Conservation (phyloP, 2,329 filamentous ascomycete species). For the Cyanodermella asteris region DNA sequence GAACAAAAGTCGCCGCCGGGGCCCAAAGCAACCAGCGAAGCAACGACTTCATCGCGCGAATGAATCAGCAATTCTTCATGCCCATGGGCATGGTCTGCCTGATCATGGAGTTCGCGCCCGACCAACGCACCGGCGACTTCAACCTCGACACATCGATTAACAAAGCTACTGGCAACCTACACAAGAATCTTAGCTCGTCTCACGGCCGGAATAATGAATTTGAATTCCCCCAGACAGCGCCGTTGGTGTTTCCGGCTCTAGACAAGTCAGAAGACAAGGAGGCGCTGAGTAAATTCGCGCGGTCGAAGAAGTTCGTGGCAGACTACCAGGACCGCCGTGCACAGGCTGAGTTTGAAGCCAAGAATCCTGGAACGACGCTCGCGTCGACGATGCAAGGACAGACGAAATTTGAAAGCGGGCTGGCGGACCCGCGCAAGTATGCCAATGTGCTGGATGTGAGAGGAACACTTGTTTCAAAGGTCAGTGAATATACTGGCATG, state of each 20-base stretch:
- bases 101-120: conserved; percentile 31
- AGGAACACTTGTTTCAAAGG: too few relatives aligned
- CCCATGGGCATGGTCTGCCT: conserved; percentile 33
- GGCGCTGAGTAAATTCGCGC: conserved; percentile 4
- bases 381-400: too few relatives aligned
- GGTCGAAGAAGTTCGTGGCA: conserved; percentile 16
- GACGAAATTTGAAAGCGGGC: too few relatives aligned
- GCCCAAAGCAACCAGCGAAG: conserved; percentile 10
- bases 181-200: too few relatives aligned
- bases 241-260: conserved; percentile 26
- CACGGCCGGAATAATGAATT: too few relatives aligned
- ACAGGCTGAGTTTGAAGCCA: conserved; percentile 22
- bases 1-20: conserved; percentile 4
- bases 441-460: too few relatives aligned
- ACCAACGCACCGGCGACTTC: conserved; percentile 14
- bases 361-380: conserved; percentile 4
- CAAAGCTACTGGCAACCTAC: conserved; percentile 16
- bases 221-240: conserved; percentile 23
- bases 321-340: conserved; percentile 29
- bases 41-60: conserved; percentile 32
- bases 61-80: conserved; percentile 35
- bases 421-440: too few relatives aligned
- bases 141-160: conserved; percentile 8
- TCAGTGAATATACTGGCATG: too few relatives aligned
- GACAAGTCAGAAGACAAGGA: conserved; percentile 7